A percentile compares a stretch with the other conserved stretches of the same genome.
These are phyloP conservation scores for Pseudodiploospora longispora DNA, from an alignment of 2,329 filamentous ascomycete species.

Conservation along the genomic window DNA sequence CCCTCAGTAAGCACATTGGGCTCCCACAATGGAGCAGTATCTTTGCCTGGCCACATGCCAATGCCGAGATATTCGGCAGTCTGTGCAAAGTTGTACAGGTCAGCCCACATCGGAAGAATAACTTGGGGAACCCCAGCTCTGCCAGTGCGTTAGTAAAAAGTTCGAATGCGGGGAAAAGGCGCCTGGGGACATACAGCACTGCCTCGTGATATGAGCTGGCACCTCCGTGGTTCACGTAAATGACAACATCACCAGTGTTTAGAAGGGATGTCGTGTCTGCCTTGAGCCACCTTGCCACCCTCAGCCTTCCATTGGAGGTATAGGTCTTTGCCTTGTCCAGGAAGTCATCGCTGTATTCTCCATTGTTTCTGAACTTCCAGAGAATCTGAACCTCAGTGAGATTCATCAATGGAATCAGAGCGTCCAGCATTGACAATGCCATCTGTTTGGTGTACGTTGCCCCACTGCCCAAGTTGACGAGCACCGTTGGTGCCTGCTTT, in stretches of 20 bases:
- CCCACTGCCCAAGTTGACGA: conserved; percentile 40
- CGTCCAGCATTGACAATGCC: conserved; percentile 19
- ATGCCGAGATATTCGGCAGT: conserved; percentile 34
- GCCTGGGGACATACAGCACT: not conserved
- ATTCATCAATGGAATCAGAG: conserved; percentile 14
- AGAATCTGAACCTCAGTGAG: conserved; percentile 20
- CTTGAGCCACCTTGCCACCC: conserved; percentile 19
- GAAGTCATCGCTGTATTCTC: conserved; percentile 8
- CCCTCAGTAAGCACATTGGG: conserved; percentile 17
- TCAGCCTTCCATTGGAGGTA: conserved; percentile 12
- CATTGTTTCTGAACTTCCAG: conserved; percentile 22
- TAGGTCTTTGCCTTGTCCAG: conserved; percentile 7
- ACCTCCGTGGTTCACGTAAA: conserved; percentile 31
- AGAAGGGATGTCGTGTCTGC: conserved; percentile 25
- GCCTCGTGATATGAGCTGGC: conserved; percentile 32
- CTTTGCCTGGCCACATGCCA: conserved; percentile 30
- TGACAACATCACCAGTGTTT: conserved; percentile 24
- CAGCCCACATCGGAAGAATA: conserved; percentile 37
- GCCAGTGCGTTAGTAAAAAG: conserved; percentile 5
- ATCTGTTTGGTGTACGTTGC: conserved; percentile 16
- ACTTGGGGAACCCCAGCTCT: conserved; percentile 36
- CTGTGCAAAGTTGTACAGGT: conserved; percentile 36
- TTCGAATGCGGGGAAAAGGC: not conserved
- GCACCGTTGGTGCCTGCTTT: conserved; percentile 30
- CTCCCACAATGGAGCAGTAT: conserved; percentile 23